Percentiles rank a stretch among this genome's conserved stretches.
These are phyloP conservation scores for Phytophthora fragariae DNA, from an alignment of 352 stramenopile species.

Conservation along the genomic window DNA sequence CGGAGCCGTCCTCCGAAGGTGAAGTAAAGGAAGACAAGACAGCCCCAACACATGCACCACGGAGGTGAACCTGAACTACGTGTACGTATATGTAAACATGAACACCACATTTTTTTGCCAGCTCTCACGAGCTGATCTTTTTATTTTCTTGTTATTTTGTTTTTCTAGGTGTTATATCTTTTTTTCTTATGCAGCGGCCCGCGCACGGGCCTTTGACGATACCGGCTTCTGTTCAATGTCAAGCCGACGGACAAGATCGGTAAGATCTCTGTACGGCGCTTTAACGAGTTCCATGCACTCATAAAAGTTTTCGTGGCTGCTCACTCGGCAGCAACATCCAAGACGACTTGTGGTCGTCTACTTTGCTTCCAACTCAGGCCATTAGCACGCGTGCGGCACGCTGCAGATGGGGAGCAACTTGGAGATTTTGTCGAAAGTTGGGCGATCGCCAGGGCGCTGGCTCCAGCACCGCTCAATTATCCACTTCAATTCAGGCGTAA, in stretches of 20 bases:
- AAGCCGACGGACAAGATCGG: conserved; percentile 39
- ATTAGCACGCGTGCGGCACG: conserved; percentile 35
- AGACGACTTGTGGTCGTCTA: conserved; percentile 4
- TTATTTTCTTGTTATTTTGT: conserved; percentile 31
- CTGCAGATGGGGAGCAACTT: conserved; percentile 29
- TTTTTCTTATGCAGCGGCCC: conserved; percentile 13
- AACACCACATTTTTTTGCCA: conserved; percentile 23
- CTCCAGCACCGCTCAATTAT: conserved; percentile 40
- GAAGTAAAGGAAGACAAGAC: conserved; percentile 7
- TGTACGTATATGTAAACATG: neutral
- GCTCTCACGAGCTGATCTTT: conserved; percentile 25
- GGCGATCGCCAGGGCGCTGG: conserved; percentile 20
- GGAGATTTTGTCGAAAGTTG: conserved; percentile 34
- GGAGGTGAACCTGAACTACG: neutral
- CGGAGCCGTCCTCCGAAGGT: conserved; percentile 21
- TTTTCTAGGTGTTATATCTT: conserved; percentile 18
- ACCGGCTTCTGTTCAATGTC: conserved; percentile 40
- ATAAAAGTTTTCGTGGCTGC: conserved; percentile 24
- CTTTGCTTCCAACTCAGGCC: conserved; percentile 1
- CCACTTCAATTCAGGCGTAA: conserved; percentile 27
- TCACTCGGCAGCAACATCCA: conserved; percentile 17
- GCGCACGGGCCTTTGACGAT: conserved; percentile 7
- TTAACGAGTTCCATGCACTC: conserved; percentile 33
- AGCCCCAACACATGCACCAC: neutral
- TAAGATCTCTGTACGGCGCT: conserved; percentile 34